Percentiles rank a stretch among this genome's conserved stretches.
These are phyloP conservation scores for Steccherinum ochraceum DNA, from an alignment of 768 basidiomycete species.

Conservation along the genomic window DNA sequence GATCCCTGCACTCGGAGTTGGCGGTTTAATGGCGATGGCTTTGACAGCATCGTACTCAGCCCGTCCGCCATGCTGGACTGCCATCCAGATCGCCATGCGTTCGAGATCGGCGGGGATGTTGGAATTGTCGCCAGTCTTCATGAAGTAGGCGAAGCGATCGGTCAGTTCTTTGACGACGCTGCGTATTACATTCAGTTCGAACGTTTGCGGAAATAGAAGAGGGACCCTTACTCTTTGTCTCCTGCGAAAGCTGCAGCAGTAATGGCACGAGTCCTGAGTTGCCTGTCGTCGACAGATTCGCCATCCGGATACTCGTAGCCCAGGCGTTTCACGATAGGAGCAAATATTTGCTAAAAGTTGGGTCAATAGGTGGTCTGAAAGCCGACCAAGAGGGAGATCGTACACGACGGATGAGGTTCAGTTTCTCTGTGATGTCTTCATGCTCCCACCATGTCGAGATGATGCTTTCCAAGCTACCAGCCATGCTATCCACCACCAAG, in stretches of 20 bases:
- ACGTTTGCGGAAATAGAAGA: not conserved
- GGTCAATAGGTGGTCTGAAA: not conserved
- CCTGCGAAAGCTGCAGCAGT: slow-evolving; percentile 42
- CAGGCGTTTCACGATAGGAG: slow-evolving; percentile 69
- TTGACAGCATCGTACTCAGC: slow-evolving; percentile 71
- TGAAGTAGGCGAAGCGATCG: slow-evolving; percentile 62
- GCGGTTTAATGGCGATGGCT: slow-evolving; percentile 62
- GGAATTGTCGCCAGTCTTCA: slow-evolving; percentile 68
- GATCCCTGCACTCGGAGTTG: slow-evolving; percentile 66
- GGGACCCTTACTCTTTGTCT: slow-evolving; percentile 30
- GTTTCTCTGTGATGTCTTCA: slow-evolving; percentile 38
- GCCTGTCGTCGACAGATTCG: slow-evolving; percentile 63
- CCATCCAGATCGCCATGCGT: slow-evolving; percentile 29
- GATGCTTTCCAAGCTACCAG: slow-evolving; percentile 47
- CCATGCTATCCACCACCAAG: slow-evolving; percentile 35
- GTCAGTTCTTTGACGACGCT: slow-evolving; percentile 74
- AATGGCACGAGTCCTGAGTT: slow-evolving; percentile 73
- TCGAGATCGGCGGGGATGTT: slow-evolving; percentile 79
- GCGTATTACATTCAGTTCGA: slow-evolving; percentile 3
- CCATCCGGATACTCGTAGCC: slow-evolving; percentile 66
- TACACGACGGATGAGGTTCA: slow-evolving; percentile 60
- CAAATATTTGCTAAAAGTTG: slow-evolving; percentile 46
- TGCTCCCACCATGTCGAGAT: slow-evolving; percentile 82
- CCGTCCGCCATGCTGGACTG: slow-evolving; percentile 67
- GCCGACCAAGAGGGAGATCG: slow-evolving; percentile 13